Evolutionary conservation across 495 filamentous ascomycete species (phyloP).

Genomic region (Penicillium odoratum): DNA sequence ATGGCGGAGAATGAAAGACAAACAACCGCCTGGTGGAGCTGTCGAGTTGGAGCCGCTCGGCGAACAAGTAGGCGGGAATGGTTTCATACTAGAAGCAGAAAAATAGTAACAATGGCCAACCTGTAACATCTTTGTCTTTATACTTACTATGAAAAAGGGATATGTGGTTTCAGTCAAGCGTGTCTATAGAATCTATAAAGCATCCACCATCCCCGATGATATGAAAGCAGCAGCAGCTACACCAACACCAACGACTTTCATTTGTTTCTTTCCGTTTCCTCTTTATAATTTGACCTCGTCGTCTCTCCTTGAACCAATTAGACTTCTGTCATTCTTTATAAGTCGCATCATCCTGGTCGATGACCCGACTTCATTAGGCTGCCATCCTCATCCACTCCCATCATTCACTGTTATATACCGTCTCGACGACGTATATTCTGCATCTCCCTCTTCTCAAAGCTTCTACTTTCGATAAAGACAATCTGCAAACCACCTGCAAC

Average conservation of each 20-base stretch:
- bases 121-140: not conserved
- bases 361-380: conserved; percentile 8
- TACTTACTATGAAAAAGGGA: not conserved
- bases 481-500: not conserved
- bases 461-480: not conserved
- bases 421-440: not conserved
- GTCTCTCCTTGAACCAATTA: conserved; percentile 17
- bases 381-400: conserved; percentile 19
- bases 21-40: conserved; percentile 14
- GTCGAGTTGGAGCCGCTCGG: conserved; percentile 13
- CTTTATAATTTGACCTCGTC: conserved; percentile 12
- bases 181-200: conserved; percentile 20
- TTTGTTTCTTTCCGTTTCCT: conserved; percentile 15
- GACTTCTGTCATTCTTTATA: conserved; percentile 4
- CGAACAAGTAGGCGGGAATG: not conserved
- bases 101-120: conserved; percentile 19
- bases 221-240: conserved; percentile 11
- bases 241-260: conserved; percentile 11
- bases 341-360: conserved; percentile 20
- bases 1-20: conserved; percentile 14
- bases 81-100: conserved; percentile 23
- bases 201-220: not conserved
- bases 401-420: conserved; percentile 6
- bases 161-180: no score
- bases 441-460: not conserved